A percentile compares a stretch with the other conserved stretches of the same genome.
phyloP scores from a whole-genome alignment of 352 stramenopile genomes.

The Blastocystis sp. region DNA sequence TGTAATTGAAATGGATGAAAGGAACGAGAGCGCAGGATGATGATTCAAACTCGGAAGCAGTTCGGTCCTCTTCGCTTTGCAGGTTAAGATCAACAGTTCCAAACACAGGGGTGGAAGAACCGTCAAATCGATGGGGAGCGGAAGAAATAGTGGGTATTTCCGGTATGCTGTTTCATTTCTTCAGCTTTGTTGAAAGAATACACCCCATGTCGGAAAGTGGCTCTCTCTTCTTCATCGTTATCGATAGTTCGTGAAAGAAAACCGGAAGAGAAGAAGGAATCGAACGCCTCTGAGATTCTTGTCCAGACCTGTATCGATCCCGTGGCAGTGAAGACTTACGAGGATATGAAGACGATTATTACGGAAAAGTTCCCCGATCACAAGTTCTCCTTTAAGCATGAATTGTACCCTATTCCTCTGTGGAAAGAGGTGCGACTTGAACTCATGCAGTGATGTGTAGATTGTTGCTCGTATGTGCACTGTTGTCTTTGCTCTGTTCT shows the following conservation, averaged over 20 bases:
- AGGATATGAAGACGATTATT: slow-evolving; percentile 50
- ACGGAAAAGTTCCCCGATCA: slow-evolving; percentile 19
- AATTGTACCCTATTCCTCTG: slow-evolving; percentile 46
- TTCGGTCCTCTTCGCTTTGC: background rate
- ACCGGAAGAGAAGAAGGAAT: background rate
- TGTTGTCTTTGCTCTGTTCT: slow-evolving; percentile 61
- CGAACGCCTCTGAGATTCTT: slow-evolving; percentile 21
- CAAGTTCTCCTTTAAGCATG: slow-evolving; percentile 37
- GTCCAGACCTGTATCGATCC: slow-evolving; percentile 56
- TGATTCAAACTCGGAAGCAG: too few relatives aligned
- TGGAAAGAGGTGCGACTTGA: slow-evolving; percentile 37
- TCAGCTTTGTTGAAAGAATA: background rate
- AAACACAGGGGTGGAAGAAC: background rate
- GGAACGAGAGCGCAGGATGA: too few relatives aligned
- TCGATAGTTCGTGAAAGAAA: slow-evolving; percentile 22
- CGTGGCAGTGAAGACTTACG: slow-evolving; percentile 62
- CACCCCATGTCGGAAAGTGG: slow-evolving; percentile 3
- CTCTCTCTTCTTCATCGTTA: background rate
- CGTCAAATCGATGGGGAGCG: too few relatives aligned
- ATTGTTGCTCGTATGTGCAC: slow-evolving; percentile 15
- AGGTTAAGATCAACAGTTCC: background rate
- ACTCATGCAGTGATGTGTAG: background rate
- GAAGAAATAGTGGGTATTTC: background rate
- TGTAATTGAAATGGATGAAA: too few relatives aligned
- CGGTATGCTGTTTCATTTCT: slow-evolving; percentile 20